Evolutionary conservation across 2,329 filamentous ascomycete species (phyloP).

Genomic region (Juglanconis sp.): DNA sequence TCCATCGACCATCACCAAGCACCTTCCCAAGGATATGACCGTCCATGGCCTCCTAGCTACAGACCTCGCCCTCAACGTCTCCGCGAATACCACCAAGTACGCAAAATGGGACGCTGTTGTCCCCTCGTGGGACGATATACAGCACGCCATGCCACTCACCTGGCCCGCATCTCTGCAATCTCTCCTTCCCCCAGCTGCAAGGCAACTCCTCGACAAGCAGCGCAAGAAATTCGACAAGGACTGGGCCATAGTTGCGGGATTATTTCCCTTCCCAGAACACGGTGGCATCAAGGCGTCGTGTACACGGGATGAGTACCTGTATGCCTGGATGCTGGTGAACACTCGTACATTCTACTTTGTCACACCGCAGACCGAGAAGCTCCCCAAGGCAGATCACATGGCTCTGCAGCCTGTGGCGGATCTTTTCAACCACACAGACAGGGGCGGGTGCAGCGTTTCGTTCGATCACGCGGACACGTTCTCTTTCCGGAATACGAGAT

Average conservation of each 20-base stretch:
- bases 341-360: slow-evolving; percentile 61
- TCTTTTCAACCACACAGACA: slow-evolving; percentile 60
- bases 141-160: slow-evolving; percentile 41
- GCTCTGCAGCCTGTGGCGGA: slow-evolving; percentile 70
- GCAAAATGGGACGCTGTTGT: slow-evolving; percentile 64
- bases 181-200: slow-evolving; percentile 43
- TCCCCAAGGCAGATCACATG: slow-evolving; percentile 56
- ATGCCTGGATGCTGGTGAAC: slow-evolving; percentile 59
- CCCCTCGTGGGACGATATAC: slow-evolving; percentile 60
- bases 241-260: slow-evolving; percentile 33
- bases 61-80: slow-evolving; percentile 55
- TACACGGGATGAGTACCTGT: slow-evolving; percentile 39
- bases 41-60: slow-evolving; percentile 73
- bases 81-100: slow-evolving; percentile 40
- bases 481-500: slow-evolving; percentile 48
- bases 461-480: slow-evolving; percentile 48
- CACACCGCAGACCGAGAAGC: slow-evolving; percentile 40
- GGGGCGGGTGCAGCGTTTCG: slow-evolving; percentile 46
- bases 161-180: slow-evolving; percentile 45
- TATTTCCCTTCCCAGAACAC: slow-evolving; percentile 30
- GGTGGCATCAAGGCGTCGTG: not conserved
- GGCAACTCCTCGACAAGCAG: slow-evolving; percentile 52
- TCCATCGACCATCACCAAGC: slow-evolving; percentile 47
- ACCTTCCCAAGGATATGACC: slow-evolving; percentile 52
- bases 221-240: slow-evolving; percentile 37